Evolutionary conservation across 306 rosid species (phyloP).

Genomic region (Lathyrus oleraceus): DNA sequence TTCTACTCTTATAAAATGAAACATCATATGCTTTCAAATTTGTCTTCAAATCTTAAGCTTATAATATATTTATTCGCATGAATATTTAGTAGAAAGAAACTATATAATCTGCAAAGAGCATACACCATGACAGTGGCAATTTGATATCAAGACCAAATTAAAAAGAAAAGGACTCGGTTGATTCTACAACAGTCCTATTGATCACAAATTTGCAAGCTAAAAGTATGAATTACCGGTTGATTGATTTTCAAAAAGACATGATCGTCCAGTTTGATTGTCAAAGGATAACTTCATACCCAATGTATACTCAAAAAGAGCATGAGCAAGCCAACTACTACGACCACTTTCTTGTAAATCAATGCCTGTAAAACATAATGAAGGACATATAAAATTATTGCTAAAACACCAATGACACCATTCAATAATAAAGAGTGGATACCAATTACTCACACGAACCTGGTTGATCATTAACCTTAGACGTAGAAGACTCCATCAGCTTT

Average conservation of each 20-base stretch:
- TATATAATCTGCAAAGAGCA: neutral
- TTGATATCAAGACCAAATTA: neutral
- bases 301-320: conserved; percentile 65
- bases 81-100: neutral
- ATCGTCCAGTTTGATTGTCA: conserved; percentile 50
- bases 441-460: conserved; percentile 62
- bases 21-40: neutral
- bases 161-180: neutral
- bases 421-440: conserved; percentile 14
- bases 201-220: conserved; percentile 12
- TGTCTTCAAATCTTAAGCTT: neutral
- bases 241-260: conserved; percentile 61
- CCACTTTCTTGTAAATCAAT: conserved; percentile 36
- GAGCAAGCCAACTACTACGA: conserved; percentile 51
- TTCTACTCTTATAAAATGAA: neutral
- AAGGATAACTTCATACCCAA: conserved; percentile 78
- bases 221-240: conserved; percentile 72
- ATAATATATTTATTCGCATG: neutral
- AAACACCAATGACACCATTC: conserved; percentile 21
- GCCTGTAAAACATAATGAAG: conserved; percentile 48
- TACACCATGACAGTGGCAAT: neutral
- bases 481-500: conserved; percentile 50
- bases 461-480: conserved; percentile 39
- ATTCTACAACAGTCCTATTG: neutral
- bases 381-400: conserved; percentile 26